Evolutionary conservation across 2,329 filamentous ascomycete genomes (phyloP), one percentile per base, ranked within the genome.

Genomic region (Akanthomyces dipterigenus): DNA sequence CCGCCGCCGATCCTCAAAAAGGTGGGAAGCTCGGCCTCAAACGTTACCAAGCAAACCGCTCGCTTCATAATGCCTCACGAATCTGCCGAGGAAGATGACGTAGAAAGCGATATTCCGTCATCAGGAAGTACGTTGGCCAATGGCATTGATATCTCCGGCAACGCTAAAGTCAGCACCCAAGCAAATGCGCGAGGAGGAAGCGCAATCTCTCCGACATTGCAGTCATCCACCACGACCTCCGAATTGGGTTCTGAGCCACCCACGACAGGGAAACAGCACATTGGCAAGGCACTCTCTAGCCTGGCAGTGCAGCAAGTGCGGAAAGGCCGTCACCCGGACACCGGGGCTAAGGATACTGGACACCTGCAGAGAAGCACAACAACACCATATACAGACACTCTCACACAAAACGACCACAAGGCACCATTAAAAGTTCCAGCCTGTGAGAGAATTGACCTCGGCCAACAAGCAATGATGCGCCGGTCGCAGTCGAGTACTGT

Each of bases 1-100:
- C 69, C 77, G 3, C 82, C 84, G 65, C 83, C 84, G 0, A 87
- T 87, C 58, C 68, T 87, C 62, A 86, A 86, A 69, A 87, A 86
- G 70, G 73, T 78, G 49, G 77, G 81, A 66, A 80, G 79, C 16
- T 81, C 82, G 61, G 82, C 82, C 34, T 72, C 75, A 22, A 78
- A 77, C 18, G 81, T 82, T 5, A 79, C 82, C 14, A 77, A 81
- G 22, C 83, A 82, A n/a, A 86, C 82, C 9, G 83, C 84, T 59
- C 80, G 83, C n/a, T 86, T 87, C 65, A 78, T 80, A 8, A 82
- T 82, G 18, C 83, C 83, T 2, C 78, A 78, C 36, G 77, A 75
- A 34, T 81, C 80, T 36, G 77, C 76, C 55, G 76, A 77, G 54
- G 77, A 79, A 62, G 72, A 73, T 31, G 71, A 67, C 42, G 66